A percentile compares a stretch with the other conserved stretches of the same genome.
Conservation (phyloP, 805 yeast genomes). For the Yarrowia deformans region DNA sequence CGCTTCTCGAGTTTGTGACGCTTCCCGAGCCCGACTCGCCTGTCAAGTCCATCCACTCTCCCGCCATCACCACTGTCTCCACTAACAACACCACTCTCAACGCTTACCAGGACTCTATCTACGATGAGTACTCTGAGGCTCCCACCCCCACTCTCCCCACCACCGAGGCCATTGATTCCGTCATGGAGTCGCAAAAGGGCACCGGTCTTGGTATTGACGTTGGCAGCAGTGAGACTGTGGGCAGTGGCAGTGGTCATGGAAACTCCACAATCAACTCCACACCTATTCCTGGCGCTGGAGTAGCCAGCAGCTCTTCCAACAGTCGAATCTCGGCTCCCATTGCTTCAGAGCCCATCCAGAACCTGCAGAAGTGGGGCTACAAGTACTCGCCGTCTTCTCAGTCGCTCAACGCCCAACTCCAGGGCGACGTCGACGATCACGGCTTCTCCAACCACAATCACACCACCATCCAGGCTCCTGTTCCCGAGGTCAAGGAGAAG, state of each 20-base stretch:
- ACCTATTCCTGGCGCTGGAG: background rate
- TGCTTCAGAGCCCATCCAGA: constrained; percentile 35
- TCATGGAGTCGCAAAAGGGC: constrained; percentile 8
- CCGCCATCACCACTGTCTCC: constrained; percentile 39
- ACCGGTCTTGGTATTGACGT: constrained; percentile 29
- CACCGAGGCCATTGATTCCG: constrained; percentile 16
- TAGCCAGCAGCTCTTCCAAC: background rate
- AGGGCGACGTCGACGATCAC: constrained; percentile 16
- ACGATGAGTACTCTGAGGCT: constrained; percentile 33
- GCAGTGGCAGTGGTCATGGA: background rate
- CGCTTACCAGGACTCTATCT: constrained; percentile 22
- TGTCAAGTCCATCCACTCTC: constrained; percentile 19
- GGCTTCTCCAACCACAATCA: constrained; percentile 2
- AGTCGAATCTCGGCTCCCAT: constrained; percentile 34
- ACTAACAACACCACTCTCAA: constrained; percentile 42
- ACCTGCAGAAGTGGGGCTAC: constrained; percentile 39
- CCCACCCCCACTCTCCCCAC: constrained; percentile 24
- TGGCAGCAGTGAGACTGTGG: background rate
- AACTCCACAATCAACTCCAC: background rate
- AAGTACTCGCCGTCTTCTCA: constrained; percentile 38
- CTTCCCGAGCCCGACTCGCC: constrained; percentile 35
- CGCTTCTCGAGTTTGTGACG: constrained; percentile 49
- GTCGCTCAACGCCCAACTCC: constrained; percentile 22
- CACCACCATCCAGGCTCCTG: background rate
- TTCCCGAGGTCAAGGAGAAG: constrained; percentile 33